phyloP scores from a whole-genome alignment of 75 land plant species.

The Isoetes taiwanensis region DNA sequence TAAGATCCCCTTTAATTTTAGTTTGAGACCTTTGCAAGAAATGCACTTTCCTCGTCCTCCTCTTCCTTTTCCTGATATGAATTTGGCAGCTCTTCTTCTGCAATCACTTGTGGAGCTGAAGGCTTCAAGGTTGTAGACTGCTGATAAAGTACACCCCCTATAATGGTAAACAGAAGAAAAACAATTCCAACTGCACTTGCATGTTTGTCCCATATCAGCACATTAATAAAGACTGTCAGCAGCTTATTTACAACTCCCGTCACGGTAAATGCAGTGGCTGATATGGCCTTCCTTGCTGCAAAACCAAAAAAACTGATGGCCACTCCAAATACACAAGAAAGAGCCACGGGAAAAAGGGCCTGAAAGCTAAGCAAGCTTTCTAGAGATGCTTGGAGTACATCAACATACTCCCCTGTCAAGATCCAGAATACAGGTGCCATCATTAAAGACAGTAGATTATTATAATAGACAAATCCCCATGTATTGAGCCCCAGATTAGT shows the following conservation, averaged over 20 bases:
- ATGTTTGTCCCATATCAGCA: slow-evolving; percentile 26
- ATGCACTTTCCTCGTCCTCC: too few species aligned
- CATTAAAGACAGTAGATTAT: slow-evolving; percentile 14
- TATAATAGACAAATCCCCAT: slow-evolving; percentile 26
- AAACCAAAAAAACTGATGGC: slow-evolving; percentile 29
- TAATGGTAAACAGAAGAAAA: slow-evolving; percentile 18
- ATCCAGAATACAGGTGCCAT: slow-evolving; percentile 66
- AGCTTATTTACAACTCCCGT: slow-evolving; percentile 27
- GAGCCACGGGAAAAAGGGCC: slow-evolving; percentile 12
- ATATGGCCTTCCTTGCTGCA: slow-evolving; percentile 23
- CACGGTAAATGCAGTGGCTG: slow-evolving; percentile 26
- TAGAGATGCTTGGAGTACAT: slow-evolving; percentile 6
- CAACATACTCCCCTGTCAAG: slow-evolving; percentile 57
- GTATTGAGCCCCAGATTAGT: slow-evolving; percentile 23
- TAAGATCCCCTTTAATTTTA: too few species aligned
- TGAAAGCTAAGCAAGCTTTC: neutral
- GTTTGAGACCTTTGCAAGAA: too few species aligned
- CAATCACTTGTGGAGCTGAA: neutral
- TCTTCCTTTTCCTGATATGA: too few species aligned
- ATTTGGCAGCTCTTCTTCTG: too few species aligned
- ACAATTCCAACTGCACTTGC: slow-evolving; percentile 13
- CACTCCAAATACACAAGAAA: slow-evolving; percentile 20
- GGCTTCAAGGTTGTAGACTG: slow-evolving; percentile 12
- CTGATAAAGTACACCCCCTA: slow-evolving; percentile 23
- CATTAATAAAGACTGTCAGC: slow-evolving; percentile 20